Conservation (phyloP, 2,329 filamentous ascomycete genomes). For the Cryoendolithus antarcticus region DNA sequence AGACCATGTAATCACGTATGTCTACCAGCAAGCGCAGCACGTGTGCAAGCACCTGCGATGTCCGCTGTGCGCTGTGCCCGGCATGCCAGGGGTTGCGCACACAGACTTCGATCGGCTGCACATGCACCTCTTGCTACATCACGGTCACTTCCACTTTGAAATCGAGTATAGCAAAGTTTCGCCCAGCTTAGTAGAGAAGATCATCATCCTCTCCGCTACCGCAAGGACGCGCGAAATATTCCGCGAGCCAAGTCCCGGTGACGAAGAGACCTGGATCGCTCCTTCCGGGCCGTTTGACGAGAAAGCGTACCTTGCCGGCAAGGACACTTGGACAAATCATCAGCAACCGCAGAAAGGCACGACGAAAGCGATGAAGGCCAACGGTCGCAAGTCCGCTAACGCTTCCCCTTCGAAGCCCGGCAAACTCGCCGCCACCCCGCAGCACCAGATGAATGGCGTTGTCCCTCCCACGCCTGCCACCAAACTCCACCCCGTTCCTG, state of each 20-base stretch:
- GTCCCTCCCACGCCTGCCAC: conserved; percentile 3
- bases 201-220: conserved; percentile 2
- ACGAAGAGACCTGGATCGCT: conserved; percentile 21
- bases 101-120: conserved; percentile 19
- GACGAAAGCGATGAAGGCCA: neutral
- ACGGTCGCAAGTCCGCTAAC: neutral
- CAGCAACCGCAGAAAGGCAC: neutral
- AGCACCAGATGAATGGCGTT: neutral
- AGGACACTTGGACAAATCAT: conserved; percentile 20
- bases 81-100: conserved; percentile 2
- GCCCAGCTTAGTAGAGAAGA: conserved; percentile 2
- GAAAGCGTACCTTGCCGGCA: conserved; percentile 21
- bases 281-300: conserved; percentile 25
- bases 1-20: conserved; percentile 16
- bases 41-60: conserved; percentile 8
- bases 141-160: conserved; percentile 24
- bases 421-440: neutral
- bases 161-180: conserved; percentile 8
- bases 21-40: conserved; percentile 4
- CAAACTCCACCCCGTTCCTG: conserved; percentile 22
- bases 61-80: conserved; percentile 1
- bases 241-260: conserved; percentile 15
- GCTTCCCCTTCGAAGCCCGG: neutral
- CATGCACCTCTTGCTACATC: conserved; percentile 23
- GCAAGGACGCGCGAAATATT: conserved; percentile 1